phyloP scores from a whole-genome alignment of 2,329 filamentous ascomycete genomes.

The Fusarium fracticaudum region DNA sequence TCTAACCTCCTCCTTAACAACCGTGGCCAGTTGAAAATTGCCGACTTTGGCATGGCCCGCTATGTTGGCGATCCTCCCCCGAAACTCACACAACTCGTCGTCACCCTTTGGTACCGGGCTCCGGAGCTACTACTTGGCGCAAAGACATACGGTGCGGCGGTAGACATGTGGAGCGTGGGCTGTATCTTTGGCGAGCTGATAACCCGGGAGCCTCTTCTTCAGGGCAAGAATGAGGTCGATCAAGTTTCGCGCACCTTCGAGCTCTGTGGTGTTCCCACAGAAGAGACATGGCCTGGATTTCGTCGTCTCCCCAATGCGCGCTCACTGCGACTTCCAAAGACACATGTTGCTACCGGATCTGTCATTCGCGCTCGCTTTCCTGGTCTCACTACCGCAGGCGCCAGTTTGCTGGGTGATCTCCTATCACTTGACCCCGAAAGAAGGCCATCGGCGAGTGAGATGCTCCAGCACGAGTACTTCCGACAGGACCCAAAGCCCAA shows the following conservation, averaged over 20 bases:
- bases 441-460: conserved; percentile 76
- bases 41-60: conserved; percentile 97
- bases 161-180: conserved; percentile 97
- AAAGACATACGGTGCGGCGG: conserved; percentile 74
- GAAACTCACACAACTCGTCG: conserved; percentile 89
- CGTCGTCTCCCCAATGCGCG: conserved; percentile 87
- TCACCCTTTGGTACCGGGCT: conserved; percentile 95
- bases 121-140: conserved; percentile 90
- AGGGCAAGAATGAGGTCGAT: conserved; percentile 92
- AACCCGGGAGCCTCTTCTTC: conserved; percentile 81
- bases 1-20: conserved; percentile 96
- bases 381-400: conserved; percentile 79
- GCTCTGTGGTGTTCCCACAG: conserved; percentile 85
- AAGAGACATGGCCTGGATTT: conserved; percentile 87
- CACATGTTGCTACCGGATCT: conserved; percentile 54
- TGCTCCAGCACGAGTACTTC: conserved; percentile 87
- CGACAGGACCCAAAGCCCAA: conserved; percentile 89
- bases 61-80: conserved; percentile 83
- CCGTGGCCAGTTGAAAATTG: conserved; percentile 92
- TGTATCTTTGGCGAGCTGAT: conserved; percentile 96
- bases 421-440: conserved; percentile 78
- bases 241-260: conserved; percentile 89
- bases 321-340: conserved; percentile 74
- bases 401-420: conserved; percentile 73
- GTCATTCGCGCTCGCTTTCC: conserved; percentile 82